These are phyloP conservation scores for Parietaria judaica DNA, from an alignment of 306 rosid genomes.

Conservation along the genomic window DNA sequence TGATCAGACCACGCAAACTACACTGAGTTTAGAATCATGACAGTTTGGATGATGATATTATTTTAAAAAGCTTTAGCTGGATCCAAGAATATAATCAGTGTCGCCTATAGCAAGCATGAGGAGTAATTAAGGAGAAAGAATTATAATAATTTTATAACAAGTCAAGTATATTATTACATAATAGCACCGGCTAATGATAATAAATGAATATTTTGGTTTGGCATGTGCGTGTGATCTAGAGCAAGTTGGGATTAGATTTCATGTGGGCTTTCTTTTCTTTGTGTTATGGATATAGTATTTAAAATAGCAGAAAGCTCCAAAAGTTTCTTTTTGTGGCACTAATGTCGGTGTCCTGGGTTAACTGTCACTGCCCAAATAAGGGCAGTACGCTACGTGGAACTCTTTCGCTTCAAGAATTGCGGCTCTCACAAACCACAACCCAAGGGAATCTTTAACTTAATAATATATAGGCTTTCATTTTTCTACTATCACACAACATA, in stretches of 20 bases:
- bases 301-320: constrained; percentile 9
- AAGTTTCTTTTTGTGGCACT: constrained; percentile 18
- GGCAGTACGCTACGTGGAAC: constrained; percentile 15
- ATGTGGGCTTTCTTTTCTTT: constrained; percentile 26
- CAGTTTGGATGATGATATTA: too few species aligned
- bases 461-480: too few species aligned
- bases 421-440: constrained; percentile 5
- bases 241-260: constrained; percentile 45
- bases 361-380: constrained; percentile 15
- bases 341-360: constrained; percentile 15
- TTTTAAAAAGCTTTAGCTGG: constrained; percentile 18
- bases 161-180: too few species aligned
- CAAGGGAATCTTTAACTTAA: neutral
- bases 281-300: neutral
- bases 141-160: constrained; percentile 10
- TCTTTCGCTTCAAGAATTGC: neutral
- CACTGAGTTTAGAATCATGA: neutral
- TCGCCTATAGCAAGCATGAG: constrained; percentile 6
- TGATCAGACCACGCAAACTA: neutral
- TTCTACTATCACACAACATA: too few species aligned
- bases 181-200: constrained; percentile 8
- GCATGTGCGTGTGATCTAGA: constrained; percentile 41
- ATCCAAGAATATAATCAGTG: constrained; percentile 20
- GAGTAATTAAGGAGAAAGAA: constrained; percentile 11
- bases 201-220: constrained; percentile 9